Evolutionary conservation across 345 rosid genomes (phyloP).

Genomic region (Eucalyptus regnans): DNA sequence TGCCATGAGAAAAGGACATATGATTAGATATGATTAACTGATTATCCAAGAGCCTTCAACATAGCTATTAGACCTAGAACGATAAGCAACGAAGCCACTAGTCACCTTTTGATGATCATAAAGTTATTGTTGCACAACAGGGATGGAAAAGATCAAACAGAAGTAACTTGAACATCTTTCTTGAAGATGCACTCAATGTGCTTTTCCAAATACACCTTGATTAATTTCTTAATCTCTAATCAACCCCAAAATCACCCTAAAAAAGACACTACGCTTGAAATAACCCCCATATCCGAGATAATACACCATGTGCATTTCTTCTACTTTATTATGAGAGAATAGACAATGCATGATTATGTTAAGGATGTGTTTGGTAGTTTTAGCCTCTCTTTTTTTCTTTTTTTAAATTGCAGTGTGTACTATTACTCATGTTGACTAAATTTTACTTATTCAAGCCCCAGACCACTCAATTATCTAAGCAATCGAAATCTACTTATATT

Average conservation of each 20-base stretch:
- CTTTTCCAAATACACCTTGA: no score
- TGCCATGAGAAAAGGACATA: neutral
- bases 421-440: neutral
- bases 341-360: neutral
- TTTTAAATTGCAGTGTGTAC: neutral
- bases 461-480: neutral
- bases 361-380: accelerated
- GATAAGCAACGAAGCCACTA: neutral
- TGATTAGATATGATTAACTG: neutral
- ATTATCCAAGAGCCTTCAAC: neutral
- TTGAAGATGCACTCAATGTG: neutral
- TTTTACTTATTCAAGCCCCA: neutral
- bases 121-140: neutral
- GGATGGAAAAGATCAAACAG: neutral
- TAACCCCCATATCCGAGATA: no score
- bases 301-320: neutral
- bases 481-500: neutral
- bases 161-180: neutral
- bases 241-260: no score
- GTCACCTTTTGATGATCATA: neutral
- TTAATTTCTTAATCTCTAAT: no score
- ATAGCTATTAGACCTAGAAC: neutral
- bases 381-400: accelerated
- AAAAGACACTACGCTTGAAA: no score
- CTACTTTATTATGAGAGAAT: neutral